Conservation (phyloP, 371 early-diverging fungal genomes). For the Apophysomyces ossiformis region DNA sequence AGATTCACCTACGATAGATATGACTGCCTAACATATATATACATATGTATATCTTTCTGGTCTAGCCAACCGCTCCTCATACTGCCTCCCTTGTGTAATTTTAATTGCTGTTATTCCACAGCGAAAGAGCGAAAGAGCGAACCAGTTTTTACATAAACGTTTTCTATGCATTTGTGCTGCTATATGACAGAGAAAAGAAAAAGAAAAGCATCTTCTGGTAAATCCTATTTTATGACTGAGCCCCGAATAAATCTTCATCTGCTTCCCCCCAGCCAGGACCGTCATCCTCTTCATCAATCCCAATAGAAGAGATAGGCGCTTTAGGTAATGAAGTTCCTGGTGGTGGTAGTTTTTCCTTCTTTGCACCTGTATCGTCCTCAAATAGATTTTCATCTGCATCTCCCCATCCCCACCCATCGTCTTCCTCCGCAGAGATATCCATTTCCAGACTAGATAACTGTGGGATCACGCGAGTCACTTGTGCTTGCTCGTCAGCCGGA, state of each 20-base stretch:
- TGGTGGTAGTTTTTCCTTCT: background rate
- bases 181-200: background rate
- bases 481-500: slow-evolving; percentile 4
- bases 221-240: background rate
- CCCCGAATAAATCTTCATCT: slow-evolving; percentile 19
- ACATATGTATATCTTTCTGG: too few relatives aligned
- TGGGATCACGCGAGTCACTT: background rate
- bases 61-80: too few relatives aligned
- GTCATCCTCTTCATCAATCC: background rate
- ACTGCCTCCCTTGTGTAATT: too few relatives aligned
- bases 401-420: slow-evolving; percentile 11
- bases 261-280: slow-evolving; percentile 20
- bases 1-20: slow-evolving; percentile 29
- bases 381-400: slow-evolving; percentile 23
- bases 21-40: too few relatives aligned
- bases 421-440: background rate
- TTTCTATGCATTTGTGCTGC: too few relatives aligned
- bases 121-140: too few relatives aligned
- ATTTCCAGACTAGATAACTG: background rate
- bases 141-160: too few relatives aligned
- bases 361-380: background rate
- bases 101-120: too few relatives aligned
- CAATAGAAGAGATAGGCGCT: slow-evolving; percentile 13
- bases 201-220: background rate
- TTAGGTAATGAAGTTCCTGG: background rate